Conservation (phyloP, 139 green algal genomes). For the Deuterostichococcus epilithicus region DNA sequence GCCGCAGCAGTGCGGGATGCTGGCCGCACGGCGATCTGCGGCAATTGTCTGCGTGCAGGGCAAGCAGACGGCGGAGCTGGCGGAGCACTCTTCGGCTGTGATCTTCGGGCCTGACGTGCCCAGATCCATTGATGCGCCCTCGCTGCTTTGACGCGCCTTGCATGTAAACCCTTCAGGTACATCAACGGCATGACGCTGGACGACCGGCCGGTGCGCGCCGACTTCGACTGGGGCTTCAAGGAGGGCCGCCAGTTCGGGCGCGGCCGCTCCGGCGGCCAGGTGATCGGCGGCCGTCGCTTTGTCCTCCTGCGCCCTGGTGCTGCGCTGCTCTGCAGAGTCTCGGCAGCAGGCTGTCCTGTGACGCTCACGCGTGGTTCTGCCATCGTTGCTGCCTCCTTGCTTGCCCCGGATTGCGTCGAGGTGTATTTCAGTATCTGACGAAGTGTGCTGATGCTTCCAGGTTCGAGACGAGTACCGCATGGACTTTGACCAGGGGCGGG, state of each 20-base stretch:
- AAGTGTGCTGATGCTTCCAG: constrained; percentile 36
- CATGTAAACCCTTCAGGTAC: constrained; percentile 48
- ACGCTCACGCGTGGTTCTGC: background rate
- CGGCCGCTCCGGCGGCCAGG: constrained; percentile 85
- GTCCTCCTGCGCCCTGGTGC: background rate
- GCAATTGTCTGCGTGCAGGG: too few relatives aligned
- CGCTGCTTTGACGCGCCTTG: too few relatives aligned
- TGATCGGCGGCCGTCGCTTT: background rate
- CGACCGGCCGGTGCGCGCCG: constrained; percentile 86
- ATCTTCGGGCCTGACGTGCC: too few relatives aligned
- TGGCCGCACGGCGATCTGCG: too few relatives aligned
- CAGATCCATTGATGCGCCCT: too few relatives aligned
- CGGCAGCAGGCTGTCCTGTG: background rate
- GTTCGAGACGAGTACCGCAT: constrained; percentile 95
- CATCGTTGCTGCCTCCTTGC: background rate
- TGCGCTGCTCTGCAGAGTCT: background rate
- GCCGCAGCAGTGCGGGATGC: too few relatives aligned
- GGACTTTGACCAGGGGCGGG: constrained; percentile 86
- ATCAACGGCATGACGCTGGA: constrained; percentile 94
- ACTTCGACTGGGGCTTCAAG: constrained; percentile 97
- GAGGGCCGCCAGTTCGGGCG: constrained; percentile 94
- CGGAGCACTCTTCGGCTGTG: too few relatives aligned
- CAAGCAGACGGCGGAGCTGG: too few relatives aligned
- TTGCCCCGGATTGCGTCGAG: background rate
- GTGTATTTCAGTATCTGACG: too few relatives aligned